These are phyloP conservation scores for Penicillium flavigenum DNA, from an alignment of 495 filamentous ascomycete genomes.

Conservation along the genomic window DNA sequence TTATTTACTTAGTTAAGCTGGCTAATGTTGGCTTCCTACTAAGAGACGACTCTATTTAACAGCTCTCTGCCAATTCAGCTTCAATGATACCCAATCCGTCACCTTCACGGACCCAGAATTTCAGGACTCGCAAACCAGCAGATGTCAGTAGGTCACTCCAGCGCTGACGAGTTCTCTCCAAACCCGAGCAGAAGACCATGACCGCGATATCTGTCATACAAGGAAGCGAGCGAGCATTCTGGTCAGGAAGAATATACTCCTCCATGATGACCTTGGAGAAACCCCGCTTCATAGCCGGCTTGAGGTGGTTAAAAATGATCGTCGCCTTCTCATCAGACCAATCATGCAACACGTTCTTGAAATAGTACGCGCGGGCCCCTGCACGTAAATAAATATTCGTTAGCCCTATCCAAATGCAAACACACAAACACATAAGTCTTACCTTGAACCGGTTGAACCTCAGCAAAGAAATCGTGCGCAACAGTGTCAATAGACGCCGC, in stretches of 20 bases:
- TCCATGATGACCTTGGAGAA: conserved; percentile 45
- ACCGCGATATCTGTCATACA: conserved; percentile 40
- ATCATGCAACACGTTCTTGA: conserved; percentile 50
- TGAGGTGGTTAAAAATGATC: conserved; percentile 37
- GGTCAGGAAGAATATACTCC: conserved; percentile 36
- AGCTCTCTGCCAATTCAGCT: conserved; percentile 21
- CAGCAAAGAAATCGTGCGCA: conserved; percentile 41
- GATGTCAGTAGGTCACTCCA: conserved; percentile 40
- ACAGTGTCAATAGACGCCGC: conserved; percentile 28
- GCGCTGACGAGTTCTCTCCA: conserved; percentile 41
- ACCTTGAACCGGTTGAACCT: conserved; percentile 44
- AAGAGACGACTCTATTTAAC: neutral
- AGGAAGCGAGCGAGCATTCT: conserved; percentile 7
- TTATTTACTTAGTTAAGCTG: no score
- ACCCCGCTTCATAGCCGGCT: conserved; percentile 38
- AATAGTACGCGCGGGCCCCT: conserved; percentile 48
- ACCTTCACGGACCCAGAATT: conserved; percentile 31
- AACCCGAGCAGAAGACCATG: conserved; percentile 38
- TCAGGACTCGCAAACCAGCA: conserved; percentile 34
- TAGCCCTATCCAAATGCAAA: neutral
- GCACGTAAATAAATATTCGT: neutral
- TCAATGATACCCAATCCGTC: conserved; percentile 47
- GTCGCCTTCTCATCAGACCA: conserved; percentile 44
- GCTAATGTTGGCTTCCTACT: neutral
- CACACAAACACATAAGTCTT: neutral